Evolutionary conservation across 257 asterid species (phyloP), one percentile per base, ranked within the genome.

Genomic region (Solanum raphanifolium): DNA sequence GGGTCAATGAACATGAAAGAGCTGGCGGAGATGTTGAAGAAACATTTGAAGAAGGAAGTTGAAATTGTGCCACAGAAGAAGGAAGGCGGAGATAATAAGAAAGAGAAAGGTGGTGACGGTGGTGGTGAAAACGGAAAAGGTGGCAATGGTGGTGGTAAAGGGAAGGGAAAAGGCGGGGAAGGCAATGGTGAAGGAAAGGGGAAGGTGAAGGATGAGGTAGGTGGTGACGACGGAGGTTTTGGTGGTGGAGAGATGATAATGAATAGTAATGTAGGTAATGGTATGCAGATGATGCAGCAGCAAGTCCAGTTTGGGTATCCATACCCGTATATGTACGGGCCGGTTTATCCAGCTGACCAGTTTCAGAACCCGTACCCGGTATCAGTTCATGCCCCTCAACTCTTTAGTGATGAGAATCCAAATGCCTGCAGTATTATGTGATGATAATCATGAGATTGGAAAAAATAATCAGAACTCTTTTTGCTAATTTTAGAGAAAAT

Each of bases 1-100:
- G 99, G 99, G 69, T 91, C 98, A 25, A 92, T 97, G 89, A 98
- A 95, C 90, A 91, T 95, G 95, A 94, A 93, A 79, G 94, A 92
- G 6, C 78, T 97, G 83, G 95, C 89, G 3, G 95, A 90, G 84
- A 68, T 75, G 72, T 89, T 97, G 65, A 94, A 94, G 93, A 97
- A 95, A 92, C 95, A 90, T 86, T 62, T 95, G 83, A 95, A 95
- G 90, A 93, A 88, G 88, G 91, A 92, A 9, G 98, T 95, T 7
- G 93, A 93, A 29, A 90, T 95, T 4, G 89, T 95, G 29, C 97
- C 96, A 1, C 92, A 92, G 0, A 94, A 93, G 92, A 94, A 92
- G 89, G 98, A 95, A 38, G 92, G 58, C 18, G 93, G 83, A 7
- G 89, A 83, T 2, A 91, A 92, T 2, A 91, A 92, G 39, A 92